Evolutionary conservation across 192 early-diverging fungal species (phyloP).

Genomic region (Chytriomyces sp.): DNA sequence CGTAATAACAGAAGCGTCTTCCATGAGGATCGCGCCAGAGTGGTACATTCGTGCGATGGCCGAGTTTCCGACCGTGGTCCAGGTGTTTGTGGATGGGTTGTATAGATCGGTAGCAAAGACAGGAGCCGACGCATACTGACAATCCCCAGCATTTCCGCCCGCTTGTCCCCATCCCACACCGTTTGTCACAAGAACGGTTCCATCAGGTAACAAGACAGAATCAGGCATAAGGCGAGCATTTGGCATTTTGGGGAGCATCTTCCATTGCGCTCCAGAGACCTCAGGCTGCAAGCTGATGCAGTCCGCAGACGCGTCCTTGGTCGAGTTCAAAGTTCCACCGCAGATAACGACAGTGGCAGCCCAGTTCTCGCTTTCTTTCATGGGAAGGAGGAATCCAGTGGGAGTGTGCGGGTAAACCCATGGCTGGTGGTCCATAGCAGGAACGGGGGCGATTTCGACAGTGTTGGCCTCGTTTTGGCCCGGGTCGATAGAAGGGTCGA

Average conservation of each 20-base stretch:
- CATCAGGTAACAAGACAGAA: conserved; percentile 40
- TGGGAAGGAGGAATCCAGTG: conserved; percentile 30
- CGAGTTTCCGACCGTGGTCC: conserved; percentile 24
- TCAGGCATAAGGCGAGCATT: conserved; percentile 37
- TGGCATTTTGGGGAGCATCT: conserved; percentile 13
- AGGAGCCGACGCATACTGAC: conserved; percentile 34
- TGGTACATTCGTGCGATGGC: conserved; percentile 30
- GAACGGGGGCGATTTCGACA: background rate
- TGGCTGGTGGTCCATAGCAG: conserved; percentile 20
- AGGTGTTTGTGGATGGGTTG: conserved; percentile 14
- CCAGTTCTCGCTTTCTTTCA: conserved; percentile 34
- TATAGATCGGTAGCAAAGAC: conserved; percentile 34
- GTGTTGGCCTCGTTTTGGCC: background rate
- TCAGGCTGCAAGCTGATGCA: conserved; percentile 33
- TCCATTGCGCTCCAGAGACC: conserved; percentile 30
- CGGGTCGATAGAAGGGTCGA: conserved; percentile 26
- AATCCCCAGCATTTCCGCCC: conserved; percentile 42
- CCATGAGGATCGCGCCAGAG: conserved; percentile 38
- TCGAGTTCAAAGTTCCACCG: conserved; percentile 29
- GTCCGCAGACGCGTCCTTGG: conserved; percentile 6
- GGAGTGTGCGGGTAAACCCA: conserved; percentile 45
- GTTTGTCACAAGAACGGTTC: conserved; percentile 39
- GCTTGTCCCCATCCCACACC: conserved; percentile 39
- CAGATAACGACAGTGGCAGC: conserved; percentile 29
- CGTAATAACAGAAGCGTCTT: conserved; percentile 40